Conservation (phyloP, 805 yeast genomes). For the Candida xiaguanensis region DNA sequence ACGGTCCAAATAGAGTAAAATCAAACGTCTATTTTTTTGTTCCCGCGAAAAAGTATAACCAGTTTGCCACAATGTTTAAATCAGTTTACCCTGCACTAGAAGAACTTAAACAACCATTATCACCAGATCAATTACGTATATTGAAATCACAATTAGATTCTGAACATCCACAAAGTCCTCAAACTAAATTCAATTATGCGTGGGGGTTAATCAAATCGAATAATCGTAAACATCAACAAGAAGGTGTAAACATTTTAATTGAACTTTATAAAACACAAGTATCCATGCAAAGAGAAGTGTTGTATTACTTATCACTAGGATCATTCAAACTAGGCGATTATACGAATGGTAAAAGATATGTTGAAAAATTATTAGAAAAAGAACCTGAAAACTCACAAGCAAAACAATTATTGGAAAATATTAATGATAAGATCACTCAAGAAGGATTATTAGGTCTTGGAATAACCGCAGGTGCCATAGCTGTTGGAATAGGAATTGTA, state of each 20-base stretch:
- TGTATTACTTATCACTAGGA: slow-evolving; percentile 85
- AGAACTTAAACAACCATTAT: slow-evolving; percentile 49
- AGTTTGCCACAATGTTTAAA: slow-evolving; percentile 9
- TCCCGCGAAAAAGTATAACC: slow-evolving; percentile 18
- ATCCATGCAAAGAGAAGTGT: slow-evolving; percentile 79
- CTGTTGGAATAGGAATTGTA: slow-evolving; percentile 68
- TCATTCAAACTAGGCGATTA: slow-evolving; percentile 87
- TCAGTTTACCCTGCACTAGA: slow-evolving; percentile 38
- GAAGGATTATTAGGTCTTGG: slow-evolving; percentile 91
- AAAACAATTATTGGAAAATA: slow-evolving; percentile 60
- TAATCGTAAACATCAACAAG: slow-evolving; percentile 59
- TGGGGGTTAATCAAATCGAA: slow-evolving; percentile 89
- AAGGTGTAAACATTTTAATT: slow-evolving; percentile 75
- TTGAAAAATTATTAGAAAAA: slow-evolving; percentile 67
- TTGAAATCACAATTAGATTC: slow-evolving; percentile 72
- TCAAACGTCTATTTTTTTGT: too few species aligned
- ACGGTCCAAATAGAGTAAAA: too few species aligned
- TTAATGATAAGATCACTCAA: slow-evolving; percentile 78
- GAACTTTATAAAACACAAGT: slow-evolving; percentile 73
- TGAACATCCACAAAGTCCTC: slow-evolving; percentile 77
- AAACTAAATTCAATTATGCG: slow-evolving; percentile 88
- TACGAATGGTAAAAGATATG: slow-evolving; percentile 78
- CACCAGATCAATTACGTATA: slow-evolving; percentile 71
- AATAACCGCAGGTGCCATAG: slow-evolving; percentile 79
- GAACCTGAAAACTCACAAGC: slow-evolving; percentile 90